Evolutionary conservation across 139 green algal genomes (phyloP), one percentile per base, ranked within the genome.

Genomic region (Yamagishiella unicocca): DNA sequence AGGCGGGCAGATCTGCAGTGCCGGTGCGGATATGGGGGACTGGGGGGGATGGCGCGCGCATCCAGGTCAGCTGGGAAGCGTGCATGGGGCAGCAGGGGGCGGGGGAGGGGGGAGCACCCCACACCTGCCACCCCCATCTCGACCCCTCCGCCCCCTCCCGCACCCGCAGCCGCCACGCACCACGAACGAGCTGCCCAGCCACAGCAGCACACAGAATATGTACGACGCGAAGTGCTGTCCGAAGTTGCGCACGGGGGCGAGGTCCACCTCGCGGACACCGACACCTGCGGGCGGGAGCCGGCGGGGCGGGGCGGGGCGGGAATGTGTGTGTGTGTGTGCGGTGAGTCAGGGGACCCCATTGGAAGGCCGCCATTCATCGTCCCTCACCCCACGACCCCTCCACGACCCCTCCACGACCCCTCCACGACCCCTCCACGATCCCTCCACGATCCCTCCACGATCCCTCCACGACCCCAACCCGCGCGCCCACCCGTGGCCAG

Each of bases 151-250:
- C n/a, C n/a, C n/a, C n/a, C n/a, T n/a, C n/a, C n/a, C n/a, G n/a
- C n/a, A n/a, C n/a, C n/a, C n/a, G n/a, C n/a, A n/a, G 31, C 46
- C 25, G 2, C 25, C 31, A 33, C 79, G 4, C 81, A 87, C 82
- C 82, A 87, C 50, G 33, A 87, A 87, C 1, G 46, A 45, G 82
- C 45, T 50, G 38, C 82, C 82, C 67, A 88, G 70, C 83, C 83
- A 88, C 38, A 88, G 53, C 53, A 88, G 71, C 54, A 88, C 73
- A 29, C 71, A 82, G 70, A 88, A 82, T 21, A 88, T 75, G 70
- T 88, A 88, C 53, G 70, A 50, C 19, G 83, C 83, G 33, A 88
- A 88, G 72, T 88, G 53, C 71, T 88, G 83, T 6, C 83, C 83
- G 40, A 88, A 88, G 71, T 88, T 74, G 6, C 27, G 14, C 1